Percentiles rank a stretch among this genome's conserved stretches.
Evolutionary conservation across 2,329 filamentous ascomycete genomes (phyloP).

Genomic region (Scedosporium apiospermum): DNA sequence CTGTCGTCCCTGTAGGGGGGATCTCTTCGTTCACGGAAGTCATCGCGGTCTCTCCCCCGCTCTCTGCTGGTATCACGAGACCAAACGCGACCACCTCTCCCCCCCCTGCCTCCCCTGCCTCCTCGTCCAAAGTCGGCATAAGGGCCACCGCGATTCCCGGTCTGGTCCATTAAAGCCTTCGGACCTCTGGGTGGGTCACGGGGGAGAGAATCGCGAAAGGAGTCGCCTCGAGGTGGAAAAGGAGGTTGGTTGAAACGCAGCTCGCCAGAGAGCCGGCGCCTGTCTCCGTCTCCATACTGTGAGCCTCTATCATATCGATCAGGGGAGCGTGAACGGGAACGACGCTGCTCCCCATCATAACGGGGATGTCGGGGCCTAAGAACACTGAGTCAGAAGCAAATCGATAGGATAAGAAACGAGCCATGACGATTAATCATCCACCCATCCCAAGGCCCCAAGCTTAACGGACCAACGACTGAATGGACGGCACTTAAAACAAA

Average conservation of each 20-base stretch:
- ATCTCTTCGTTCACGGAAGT: conserved; percentile 47
- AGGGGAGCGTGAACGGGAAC: conserved; percentile 59
- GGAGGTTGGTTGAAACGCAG: conserved; percentile 42
- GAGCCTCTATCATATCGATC: conserved; percentile 50
- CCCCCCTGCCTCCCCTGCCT: conserved; percentile 38
- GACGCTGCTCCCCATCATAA: conserved; percentile 50
- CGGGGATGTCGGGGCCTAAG: conserved; percentile 42
- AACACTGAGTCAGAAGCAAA: not conserved
- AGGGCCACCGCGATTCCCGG: conserved; percentile 57
- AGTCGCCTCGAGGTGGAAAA: conserved; percentile 51
- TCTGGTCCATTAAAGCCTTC: conserved; percentile 67
- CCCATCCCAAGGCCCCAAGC: not conserved
- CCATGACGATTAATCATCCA: not conserved
- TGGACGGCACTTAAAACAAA: too few relatives aligned
- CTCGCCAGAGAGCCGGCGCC: conserved; percentile 52
- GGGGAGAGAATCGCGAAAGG: conserved; percentile 28
- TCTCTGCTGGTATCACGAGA: conserved; percentile 53
- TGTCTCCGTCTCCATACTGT: conserved; percentile 54
- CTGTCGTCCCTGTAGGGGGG: conserved; percentile 45
- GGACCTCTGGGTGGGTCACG: conserved; percentile 74
- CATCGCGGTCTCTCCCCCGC: conserved; percentile 50
- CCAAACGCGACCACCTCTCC: conserved; percentile 43
- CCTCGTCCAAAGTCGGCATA: conserved; percentile 53
- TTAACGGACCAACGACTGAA: too few relatives aligned
- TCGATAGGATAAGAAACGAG: not conserved